Percentiles rank a stretch among this genome's conserved stretches.
Evolutionary conservation across 306 rosid genomes (phyloP).

Genomic region (Lablab purpureus): DNA sequence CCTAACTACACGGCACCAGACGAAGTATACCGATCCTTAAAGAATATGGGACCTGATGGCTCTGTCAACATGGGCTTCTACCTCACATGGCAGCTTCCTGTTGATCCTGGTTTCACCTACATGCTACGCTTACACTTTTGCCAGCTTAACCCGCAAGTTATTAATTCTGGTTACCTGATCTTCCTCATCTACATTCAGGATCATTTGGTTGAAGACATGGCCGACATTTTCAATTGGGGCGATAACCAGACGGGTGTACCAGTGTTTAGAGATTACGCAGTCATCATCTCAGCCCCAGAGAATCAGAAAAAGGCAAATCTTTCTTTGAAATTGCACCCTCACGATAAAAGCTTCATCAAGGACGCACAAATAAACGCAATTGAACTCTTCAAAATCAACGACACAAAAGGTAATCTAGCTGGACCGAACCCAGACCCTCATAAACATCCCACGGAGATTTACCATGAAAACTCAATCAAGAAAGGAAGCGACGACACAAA

Average conservation of each 20-base stretch:
- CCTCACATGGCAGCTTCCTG: neutral
- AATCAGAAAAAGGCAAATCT: neutral
- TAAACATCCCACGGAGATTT: neutral
- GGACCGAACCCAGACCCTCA: neutral
- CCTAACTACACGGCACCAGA: conserved; percentile 12
- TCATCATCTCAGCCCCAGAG: neutral
- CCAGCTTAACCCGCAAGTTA: neutral
- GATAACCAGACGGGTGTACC: neutral
- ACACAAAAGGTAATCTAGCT: neutral
- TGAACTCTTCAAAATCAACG: neutral
- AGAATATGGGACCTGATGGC: neutral
- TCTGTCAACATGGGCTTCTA: neutral
- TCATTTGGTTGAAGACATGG: neutral
- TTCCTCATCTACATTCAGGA: neutral
- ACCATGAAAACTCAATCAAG: neutral
- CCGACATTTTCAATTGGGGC: neutral
- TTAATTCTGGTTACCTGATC: neutral
- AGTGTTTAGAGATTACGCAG: neutral
- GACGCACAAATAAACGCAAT: neutral
- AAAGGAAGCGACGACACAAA: neutral
- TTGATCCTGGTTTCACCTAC: neutral
- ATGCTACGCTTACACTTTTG: conserved; percentile 16
- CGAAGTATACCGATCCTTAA: neutral
- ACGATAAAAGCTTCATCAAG: neutral
- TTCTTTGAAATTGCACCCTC: neutral